Evolutionary conservation across 2,329 filamentous ascomycete genomes (phyloP), one percentile per base, ranked within the genome.

Genomic region (Penicillium psychrosexuale): DNA sequence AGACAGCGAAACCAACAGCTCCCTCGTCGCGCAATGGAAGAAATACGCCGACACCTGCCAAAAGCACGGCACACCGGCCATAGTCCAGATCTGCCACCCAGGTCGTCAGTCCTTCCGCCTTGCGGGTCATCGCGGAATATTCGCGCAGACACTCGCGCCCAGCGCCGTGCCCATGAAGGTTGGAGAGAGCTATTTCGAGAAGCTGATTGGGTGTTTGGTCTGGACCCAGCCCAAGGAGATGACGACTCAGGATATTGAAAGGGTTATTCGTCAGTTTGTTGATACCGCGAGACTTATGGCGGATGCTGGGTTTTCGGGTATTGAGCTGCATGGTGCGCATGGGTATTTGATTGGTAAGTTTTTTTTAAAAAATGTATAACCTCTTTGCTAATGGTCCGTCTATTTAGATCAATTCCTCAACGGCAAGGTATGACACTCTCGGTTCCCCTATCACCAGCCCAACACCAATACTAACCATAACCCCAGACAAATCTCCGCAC

Each of bases 201-300:
- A 69, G 0, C n/a, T 69, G 6, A 28, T 69, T 24, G 61, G 63
- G 24, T 49, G 53, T 28, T 30, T 74, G 22, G 55, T 65, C 2
- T 73, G 74, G 55, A 80, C 82, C 2, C 80, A 77, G 1, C 84
- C 85, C 0, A 76, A 78, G 42, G 84, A 78, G 48, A 83, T 88
- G 81, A 80, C 75, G 0, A 28, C 68, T 0, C 65, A 67, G 0
- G 84, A 88, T 37, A 84, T 87, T 40, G 72, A 79, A 17, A 70
- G 75, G 0, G 79, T 83, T 0, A 75, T 84, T 8, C 62, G 67
- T 7, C 75, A 79, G 42, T 87, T 86, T 57, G 80, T 79, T 0
- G 69, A 75, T 24, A 78, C 76, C 0, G 84, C 85, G 1, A 73
- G 76, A 6, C 63, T 85, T 3, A 74, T 75, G 53, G 72, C 72